phyloP scores from a whole-genome alignment of 768 basidiomycete species.

The Agaricus bisporus region DNA sequence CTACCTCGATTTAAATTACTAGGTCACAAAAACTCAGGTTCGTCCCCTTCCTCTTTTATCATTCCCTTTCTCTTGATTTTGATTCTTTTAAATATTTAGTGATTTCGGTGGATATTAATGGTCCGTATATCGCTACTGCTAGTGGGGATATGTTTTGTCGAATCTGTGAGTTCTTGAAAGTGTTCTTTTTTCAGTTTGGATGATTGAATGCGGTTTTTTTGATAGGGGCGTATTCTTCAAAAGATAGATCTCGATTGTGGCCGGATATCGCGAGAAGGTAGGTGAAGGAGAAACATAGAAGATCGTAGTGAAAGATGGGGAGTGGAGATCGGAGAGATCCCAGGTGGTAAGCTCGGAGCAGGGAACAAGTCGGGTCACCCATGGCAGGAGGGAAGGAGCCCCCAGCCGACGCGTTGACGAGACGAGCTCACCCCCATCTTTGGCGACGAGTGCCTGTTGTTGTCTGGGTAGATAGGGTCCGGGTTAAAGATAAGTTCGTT shows the following conservation, averaged over 20 bases:
- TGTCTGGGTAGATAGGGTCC: too few relatives aligned
- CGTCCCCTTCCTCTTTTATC: constrained; percentile 17
- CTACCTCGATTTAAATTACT: constrained; percentile 93
- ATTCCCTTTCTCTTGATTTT: not conserved
- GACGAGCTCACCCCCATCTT: too few relatives aligned
- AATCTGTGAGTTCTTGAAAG: constrained; percentile 36
- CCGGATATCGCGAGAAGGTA: too few relatives aligned
- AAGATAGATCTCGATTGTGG: too few relatives aligned
- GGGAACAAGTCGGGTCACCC: too few relatives aligned
- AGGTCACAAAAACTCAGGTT: constrained; percentile 52
- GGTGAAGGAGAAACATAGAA: too few relatives aligned
- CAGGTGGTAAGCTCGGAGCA: too few relatives aligned
- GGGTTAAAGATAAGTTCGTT: not conserved
- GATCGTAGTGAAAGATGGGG: too few relatives aligned
- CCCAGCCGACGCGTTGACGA: too few relatives aligned
- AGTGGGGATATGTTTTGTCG: constrained; percentile 50
- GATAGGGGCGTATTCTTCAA: not conserved
- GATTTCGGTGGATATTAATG: constrained; percentile 45
- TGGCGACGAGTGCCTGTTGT: too few relatives aligned
- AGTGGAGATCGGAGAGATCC: too few relatives aligned
- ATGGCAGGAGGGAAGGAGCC: too few relatives aligned
- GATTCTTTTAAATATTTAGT: constrained; percentile 24
- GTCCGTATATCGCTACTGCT: constrained; percentile 44
- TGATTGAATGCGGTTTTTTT: not conserved
- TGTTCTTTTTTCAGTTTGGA: not conserved